Percentiles rank a stretch among this genome's conserved stretches.
phyloP scores from a whole-genome alignment of 768 basidiomycete species.

The Suillus americanus region DNA sequence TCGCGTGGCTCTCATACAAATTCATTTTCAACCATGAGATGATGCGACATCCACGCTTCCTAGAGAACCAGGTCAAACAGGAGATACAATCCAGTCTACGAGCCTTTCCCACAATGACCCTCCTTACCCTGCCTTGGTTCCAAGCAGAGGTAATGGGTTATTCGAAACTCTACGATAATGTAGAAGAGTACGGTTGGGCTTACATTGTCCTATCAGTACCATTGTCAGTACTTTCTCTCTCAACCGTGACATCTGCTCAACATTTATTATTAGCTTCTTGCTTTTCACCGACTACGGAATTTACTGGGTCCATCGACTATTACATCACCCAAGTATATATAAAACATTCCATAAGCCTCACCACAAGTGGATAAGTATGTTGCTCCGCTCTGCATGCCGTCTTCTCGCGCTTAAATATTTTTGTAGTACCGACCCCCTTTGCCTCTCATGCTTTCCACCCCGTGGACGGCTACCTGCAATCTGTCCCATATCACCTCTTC shows the following conservation, averaged over 20 bases:
- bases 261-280: conserved; percentile 52
- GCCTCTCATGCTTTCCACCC: conserved; percentile 98
- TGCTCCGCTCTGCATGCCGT: background rate
- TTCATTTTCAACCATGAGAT: conserved; percentile 93
- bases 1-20: conserved; percentile 81
- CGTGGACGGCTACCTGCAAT: conserved; percentile 91
- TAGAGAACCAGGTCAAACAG: conserved; percentile 78
- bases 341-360: conserved; percentile 95
- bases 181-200: conserved; percentile 76
- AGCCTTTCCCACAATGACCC: conserved; percentile 80
- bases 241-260: conserved; percentile 4
- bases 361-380: conserved; percentile 96
- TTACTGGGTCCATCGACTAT: conserved; percentile 94
- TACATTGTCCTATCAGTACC: conserved; percentile 70
- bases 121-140: conserved; percentile 93
- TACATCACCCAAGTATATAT: conserved; percentile 86
- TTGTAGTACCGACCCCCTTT: conserved; percentile 90
- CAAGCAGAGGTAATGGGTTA: conserved; percentile 87
- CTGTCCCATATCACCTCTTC: conserved; percentile 93
- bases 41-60: conserved; percentile 93
- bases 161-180: conserved; percentile 72
- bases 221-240: conserved; percentile 46
- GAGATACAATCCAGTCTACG: conserved; percentile 78
- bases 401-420: conserved; percentile 8
- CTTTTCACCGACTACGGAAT: conserved; percentile 90